A percentile compares a stretch with the other conserved stretches of the same genome.
Conservation (phyloP, 2,329 filamentous ascomycete species). For the Diaporthe sp. region DNA sequence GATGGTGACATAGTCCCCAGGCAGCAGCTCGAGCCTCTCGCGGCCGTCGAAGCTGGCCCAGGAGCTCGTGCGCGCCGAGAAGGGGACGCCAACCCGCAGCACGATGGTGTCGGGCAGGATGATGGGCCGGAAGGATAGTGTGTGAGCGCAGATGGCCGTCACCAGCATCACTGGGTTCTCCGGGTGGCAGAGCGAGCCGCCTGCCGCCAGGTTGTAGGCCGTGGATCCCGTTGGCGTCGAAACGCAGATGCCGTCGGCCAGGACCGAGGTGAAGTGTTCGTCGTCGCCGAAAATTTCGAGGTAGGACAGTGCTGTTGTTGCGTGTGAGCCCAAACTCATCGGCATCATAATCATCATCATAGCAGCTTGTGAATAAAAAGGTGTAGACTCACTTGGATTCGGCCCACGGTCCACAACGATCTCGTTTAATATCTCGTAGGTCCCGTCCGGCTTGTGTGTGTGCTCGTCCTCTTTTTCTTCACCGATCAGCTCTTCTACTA, state of each 20-base stretch:
- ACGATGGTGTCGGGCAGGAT: conserved; percentile 97
- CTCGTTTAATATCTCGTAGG: conserved; percentile 94
- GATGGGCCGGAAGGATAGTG: conserved; percentile 94
- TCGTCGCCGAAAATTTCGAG: conserved; percentile 96
- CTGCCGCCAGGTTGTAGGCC: conserved; percentile 94
- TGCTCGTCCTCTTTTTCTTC: conserved; percentile 86
- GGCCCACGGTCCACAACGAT: conserved; percentile 96
- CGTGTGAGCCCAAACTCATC: conserved; percentile 30
- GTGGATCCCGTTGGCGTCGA: conserved; percentile 96
- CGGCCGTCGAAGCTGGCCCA: conserved; percentile 99
- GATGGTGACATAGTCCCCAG: conserved; percentile 88
- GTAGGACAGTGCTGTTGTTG: conserved; percentile 81
- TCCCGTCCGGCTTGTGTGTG: conserved; percentile 87
- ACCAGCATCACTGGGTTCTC: conserved; percentile 97
- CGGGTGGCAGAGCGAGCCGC: conserved; percentile 94
- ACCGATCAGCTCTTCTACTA: conserved; percentile 91
- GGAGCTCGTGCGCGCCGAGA: conserved; percentile 87
- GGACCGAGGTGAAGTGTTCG: conserved; percentile 93
- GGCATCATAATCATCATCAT: neutral
- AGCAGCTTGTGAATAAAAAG: neutral
- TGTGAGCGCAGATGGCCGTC: conserved; percentile 95
- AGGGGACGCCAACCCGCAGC: conserved; percentile 92
- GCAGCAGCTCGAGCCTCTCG: conserved; percentile 83
- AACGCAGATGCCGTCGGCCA: conserved; percentile 93
- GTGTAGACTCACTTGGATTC: conserved; percentile 79